These are phyloP conservation scores for Ophiostoma australiae DNA, from an alignment of 2,329 filamentous ascomycete genomes.

Conservation along the genomic window DNA sequence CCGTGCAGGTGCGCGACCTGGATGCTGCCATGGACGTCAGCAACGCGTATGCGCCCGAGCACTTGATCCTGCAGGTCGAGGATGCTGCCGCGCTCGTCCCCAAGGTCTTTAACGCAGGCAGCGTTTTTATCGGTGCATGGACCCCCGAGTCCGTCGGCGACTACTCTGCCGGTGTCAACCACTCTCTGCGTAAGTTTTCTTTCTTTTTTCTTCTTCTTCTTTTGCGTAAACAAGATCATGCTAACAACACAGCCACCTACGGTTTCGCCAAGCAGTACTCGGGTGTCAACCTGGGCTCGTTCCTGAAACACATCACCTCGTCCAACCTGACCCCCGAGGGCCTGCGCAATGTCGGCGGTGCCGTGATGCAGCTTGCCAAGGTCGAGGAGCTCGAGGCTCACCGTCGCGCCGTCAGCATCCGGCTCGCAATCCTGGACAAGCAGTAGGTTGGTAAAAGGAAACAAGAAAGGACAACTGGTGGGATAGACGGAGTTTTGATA, in stretches of 20 bases:
- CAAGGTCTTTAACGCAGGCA: constrained; percentile 85
- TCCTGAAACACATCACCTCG: constrained; percentile 96
- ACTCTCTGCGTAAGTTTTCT: constrained; percentile 77
- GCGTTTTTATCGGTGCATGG: constrained; percentile 93
- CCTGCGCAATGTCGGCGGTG: constrained; percentile 74
- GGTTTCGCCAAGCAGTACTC: constrained; percentile 98
- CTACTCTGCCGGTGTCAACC: constrained; percentile 96
- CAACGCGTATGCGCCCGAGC: constrained; percentile 94
- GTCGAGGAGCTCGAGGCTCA: constrained; percentile 95
- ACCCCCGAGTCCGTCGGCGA: constrained; percentile 97
- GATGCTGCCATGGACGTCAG: constrained; percentile 75
- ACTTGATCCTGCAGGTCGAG: constrained; percentile 84
- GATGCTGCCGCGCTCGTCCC: constrained; percentile 70
- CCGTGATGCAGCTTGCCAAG: constrained; percentile 91
- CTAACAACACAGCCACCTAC: constrained; percentile 67
- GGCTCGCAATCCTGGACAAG: constrained; percentile 43
- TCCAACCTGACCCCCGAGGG: constrained; percentile 83
- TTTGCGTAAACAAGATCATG: background rate
- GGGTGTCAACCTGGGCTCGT: constrained; percentile 91
- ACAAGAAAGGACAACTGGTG: background rate
- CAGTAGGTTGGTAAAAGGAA: background rate
- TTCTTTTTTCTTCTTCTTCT: background rate
- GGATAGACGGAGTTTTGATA: background rate
- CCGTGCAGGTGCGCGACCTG: constrained; percentile 66
- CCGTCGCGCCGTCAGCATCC: constrained; percentile 80